Base-by-base conservation (phyloP, 805 yeast species). In the Ascoidea rubescens region DNA sequence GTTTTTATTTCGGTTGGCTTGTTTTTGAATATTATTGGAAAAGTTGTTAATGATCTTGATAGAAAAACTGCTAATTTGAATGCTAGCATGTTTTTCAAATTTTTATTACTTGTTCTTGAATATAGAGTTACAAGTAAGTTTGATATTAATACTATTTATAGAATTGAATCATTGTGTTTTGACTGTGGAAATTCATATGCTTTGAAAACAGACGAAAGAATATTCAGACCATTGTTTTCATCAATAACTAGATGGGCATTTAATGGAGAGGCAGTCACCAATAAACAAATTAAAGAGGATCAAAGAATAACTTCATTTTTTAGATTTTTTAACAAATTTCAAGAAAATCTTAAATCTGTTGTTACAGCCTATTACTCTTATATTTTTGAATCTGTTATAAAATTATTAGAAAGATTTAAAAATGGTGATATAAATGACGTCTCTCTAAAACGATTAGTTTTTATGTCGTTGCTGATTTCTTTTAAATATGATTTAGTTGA, bases 401-500 rank as follows among this genome's bases (percentile, higher is more conserved):
- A 67, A 5, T 59, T 88, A 28, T 70, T 90, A 61, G 64, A 62
- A n/a, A 71, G 75, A 55, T 80, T 75, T 58, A 62, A 72, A 12
- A 59, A 61, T 1, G 73, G 72, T 17, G 71, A 71, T 12, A 53
- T 77, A 31, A 61, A 71, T 37, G 73, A 75, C 53, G 66, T 74
- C 48, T 78, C 79, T 56, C 70, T 89, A 59, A 82, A 88, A 67
- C 80, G 96, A 68, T 67, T 87, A 46, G 66, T 90, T 21, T 69
- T 89, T 51, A 81, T 78, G 56, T 81, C 96, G 0, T 69, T 93
- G 56, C 78, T 82, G 0, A 75, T 87, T 0, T 84, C 96, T 1
- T 89, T 93, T 71, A 86, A 82, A 61, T 84, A 81, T 62, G 97
- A 91, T 62, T 87, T 83, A 62, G 96, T 86, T 60, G 99, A 93